These are phyloP conservation scores for Chaetomium strumarium DNA, from an alignment of 2,329 filamentous ascomycete species.

Conservation along the genomic window DNA sequence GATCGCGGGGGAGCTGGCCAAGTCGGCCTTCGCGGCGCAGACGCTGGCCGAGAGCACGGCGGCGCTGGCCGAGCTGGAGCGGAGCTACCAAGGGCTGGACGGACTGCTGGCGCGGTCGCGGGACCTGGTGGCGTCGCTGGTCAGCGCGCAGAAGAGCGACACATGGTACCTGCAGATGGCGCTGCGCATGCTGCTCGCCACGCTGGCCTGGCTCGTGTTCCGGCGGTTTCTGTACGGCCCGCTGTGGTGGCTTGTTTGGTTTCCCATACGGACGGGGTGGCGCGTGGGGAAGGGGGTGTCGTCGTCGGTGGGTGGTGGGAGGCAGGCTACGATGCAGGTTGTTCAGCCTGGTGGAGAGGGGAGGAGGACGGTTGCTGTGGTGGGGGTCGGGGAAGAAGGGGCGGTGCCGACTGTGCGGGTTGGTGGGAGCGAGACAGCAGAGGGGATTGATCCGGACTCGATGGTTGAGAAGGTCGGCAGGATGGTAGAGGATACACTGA, in stretches of 20 bases:
- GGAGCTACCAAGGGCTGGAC: slow-evolving; percentile 76
- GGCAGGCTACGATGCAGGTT: slow-evolving; percentile 22
- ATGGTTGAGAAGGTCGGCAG: slow-evolving; percentile 50
- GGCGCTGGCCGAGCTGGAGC: slow-evolving; percentile 72
- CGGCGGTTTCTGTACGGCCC: slow-evolving; percentile 82
- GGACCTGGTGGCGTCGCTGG: slow-evolving; percentile 68
- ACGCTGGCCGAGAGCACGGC: slow-evolving; percentile 79
- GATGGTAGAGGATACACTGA: slow-evolving; percentile 33
- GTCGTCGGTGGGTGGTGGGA: slow-evolving; percentile 27
- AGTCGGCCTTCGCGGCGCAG: slow-evolving; percentile 84
- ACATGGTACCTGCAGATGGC: slow-evolving; percentile 96
- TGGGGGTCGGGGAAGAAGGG: slow-evolving; percentile 32
- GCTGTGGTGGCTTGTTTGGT: slow-evolving; percentile 79
- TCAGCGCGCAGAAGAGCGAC: slow-evolving; percentile 89
- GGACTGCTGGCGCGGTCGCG: slow-evolving; percentile 68
- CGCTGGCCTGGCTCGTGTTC: slow-evolving; percentile 80
- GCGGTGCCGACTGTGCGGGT: slow-evolving; percentile 47
- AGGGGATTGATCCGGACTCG: slow-evolving; percentile 33
- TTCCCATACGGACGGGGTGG: slow-evolving; percentile 67
- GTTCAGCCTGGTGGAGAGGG: slow-evolving; percentile 3
- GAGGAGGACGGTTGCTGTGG: slow-evolving; percentile 24
- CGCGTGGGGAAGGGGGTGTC: slow-evolving; percentile 50
- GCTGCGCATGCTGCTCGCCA: slow-evolving; percentile 73
- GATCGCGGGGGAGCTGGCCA: slow-evolving; percentile 76
- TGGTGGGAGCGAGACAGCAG: slow-evolving; percentile 27